Evolutionary conservation across 371 early-diverging fungal species (phyloP).

Genomic region (Gilbertella persicaria): DNA sequence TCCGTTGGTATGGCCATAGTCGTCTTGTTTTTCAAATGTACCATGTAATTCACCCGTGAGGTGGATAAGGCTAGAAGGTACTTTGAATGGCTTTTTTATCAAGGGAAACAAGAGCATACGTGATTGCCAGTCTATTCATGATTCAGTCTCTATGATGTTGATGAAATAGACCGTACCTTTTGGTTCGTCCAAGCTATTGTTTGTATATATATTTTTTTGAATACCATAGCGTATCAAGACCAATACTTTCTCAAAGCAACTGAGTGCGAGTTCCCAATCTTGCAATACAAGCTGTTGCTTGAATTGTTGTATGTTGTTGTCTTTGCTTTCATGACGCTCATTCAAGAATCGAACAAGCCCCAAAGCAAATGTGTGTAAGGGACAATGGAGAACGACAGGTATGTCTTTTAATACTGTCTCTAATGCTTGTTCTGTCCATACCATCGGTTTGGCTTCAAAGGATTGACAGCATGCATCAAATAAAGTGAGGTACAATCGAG

Average conservation of each 20-base stretch:
- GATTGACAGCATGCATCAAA: too few relatives aligned
- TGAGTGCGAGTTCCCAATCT: slow-evolving; percentile 18
- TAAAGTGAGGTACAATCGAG: too few relatives aligned
- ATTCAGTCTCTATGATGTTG: too few relatives aligned
- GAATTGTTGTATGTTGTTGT: not conserved
- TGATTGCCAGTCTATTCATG: slow-evolving; percentile 25
- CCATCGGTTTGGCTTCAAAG: too few relatives aligned
- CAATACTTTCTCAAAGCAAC: slow-evolving; percentile 6
- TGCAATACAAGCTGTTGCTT: slow-evolving; percentile 1
- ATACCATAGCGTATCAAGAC: not conserved
- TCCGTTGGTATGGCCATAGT: slow-evolving; percentile 1
- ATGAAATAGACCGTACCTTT: too few relatives aligned
- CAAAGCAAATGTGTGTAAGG: not conserved
- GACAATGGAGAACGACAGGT: too few relatives aligned
- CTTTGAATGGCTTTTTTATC: slow-evolving; percentile 1
- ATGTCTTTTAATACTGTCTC: too few relatives aligned
- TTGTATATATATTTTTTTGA: slow-evolving; percentile 7
- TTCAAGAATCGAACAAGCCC: not conserved
- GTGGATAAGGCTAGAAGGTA: slow-evolving; percentile 9
- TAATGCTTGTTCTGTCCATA: too few relatives aligned
- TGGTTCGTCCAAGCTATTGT: too few relatives aligned
- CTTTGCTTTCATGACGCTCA: not conserved
- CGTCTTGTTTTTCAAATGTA: not conserved
- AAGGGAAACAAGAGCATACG: slow-evolving; percentile 27
- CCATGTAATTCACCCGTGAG: slow-evolving; percentile 16